Base-by-base conservation (phyloP, 306 rosid species). In the Vigna radiata region DNA sequence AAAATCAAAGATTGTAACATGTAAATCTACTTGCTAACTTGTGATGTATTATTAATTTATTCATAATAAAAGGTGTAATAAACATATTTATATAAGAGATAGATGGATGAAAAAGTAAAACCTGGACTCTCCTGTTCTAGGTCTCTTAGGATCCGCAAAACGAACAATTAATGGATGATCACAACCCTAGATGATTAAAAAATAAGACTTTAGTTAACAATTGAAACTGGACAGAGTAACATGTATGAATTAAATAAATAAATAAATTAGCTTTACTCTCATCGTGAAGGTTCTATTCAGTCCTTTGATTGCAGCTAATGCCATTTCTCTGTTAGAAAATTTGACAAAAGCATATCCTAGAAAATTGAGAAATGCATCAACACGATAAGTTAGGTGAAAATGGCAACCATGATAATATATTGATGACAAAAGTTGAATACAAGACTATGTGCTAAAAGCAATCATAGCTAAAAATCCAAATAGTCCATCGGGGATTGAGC, bases 111-210 rank as follows among this genome's bases (percentile, higher is more conserved):
- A 77, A 77, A 83, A 78, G 76, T 43, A 72, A 33, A 81, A 95
- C 98, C 98, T 95, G 81, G 79, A 69, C 33, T 95, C 97, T 76
- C 89, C 89, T 33, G 59, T 58, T 85, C 77, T 86, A 12, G 88
- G 90, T 87, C 88, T 95, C 89, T 89, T 95, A 70, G 97, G 96
- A 27, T 90, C 97, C 58, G 97, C 98, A 89, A 89, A 86, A 78
- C 97, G 98, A 87, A 95, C 97, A 87, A 75, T 68, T 73, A 95
- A 70, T 37, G 98, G 96, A 79, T 81, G 87, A 74, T 86, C 86
- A 86, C 96, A 89, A 82, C 97, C 97, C 98, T 95, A 72, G 36
- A 55, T 53, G 60, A 72, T 71, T 27, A 73, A 75, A 41, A 67
- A 43, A 73, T 62, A 70, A 54, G 58, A 81, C 75, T 56, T 69